Evolutionary conservation across 1,139 yeast species (phyloP).

Genomic region (Saccharomyces hybrid): DNA sequence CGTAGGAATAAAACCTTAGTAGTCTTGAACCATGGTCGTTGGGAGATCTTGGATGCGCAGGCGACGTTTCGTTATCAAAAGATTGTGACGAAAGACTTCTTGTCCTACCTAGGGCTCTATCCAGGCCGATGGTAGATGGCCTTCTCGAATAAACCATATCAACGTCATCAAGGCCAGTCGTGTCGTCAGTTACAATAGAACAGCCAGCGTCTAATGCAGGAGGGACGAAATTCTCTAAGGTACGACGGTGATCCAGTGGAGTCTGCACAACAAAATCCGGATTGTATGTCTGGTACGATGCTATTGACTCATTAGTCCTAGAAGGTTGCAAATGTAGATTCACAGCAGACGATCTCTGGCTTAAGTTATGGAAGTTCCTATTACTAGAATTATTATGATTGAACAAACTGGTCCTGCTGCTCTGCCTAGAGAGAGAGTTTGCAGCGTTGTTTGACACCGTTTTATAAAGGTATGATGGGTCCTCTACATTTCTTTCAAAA

Average conservation of each 20-base stretch:
- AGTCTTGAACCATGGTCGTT: constrained; percentile 8
- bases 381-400: constrained; percentile 2
- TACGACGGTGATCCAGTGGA: constrained; percentile 35
- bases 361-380: constrained; percentile 1
- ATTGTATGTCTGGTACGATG: background rate
- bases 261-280: constrained; percentile 4
- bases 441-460: constrained; percentile 3
- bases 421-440: constrained; percentile 8
- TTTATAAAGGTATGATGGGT: constrained; percentile 26
- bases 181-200: constrained; percentile 48
- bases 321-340: background rate
- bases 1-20: constrained; percentile 69
- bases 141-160: constrained; percentile 66
- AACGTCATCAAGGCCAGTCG: constrained; percentile 56
- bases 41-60: background rate
- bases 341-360: background rate
- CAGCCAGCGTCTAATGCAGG: constrained; percentile 81
- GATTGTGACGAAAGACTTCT: constrained; percentile 11
- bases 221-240: constrained; percentile 63
- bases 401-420: constrained; percentile 5
- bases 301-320: background rate
- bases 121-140: constrained; percentile 51
- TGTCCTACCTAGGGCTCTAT: constrained; percentile 50
- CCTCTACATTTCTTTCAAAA: constrained; percentile 61
- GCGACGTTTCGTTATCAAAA: background rate